Conservation (phyloP, 306 rosid species). For the Hippophae gyantsensis region DNA sequence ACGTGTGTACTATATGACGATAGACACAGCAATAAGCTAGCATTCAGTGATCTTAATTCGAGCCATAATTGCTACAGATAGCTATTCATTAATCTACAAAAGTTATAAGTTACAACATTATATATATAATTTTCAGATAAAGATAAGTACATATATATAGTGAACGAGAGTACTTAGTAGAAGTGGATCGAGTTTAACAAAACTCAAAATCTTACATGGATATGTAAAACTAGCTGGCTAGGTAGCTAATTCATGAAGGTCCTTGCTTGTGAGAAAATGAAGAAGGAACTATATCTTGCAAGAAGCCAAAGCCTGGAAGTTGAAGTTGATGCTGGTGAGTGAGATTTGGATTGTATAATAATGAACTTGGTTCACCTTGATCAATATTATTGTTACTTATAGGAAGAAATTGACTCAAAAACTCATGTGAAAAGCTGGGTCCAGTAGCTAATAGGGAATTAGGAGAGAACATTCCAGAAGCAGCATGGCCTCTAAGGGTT, state of each 20-base stretch:
- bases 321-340: conserved; percentile 34
- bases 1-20: too few relatives aligned
- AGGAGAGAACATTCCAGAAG: conserved; percentile 30
- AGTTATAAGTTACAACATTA: too few relatives aligned
- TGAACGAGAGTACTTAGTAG: too few relatives aligned
- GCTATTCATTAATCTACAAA: too few relatives aligned
- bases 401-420: conserved; percentile 60
- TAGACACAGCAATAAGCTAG: too few relatives aligned
- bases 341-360: conserved; percentile 37
- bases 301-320: conserved; percentile 40
- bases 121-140: too few relatives aligned
- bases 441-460: conserved; percentile 29
- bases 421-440: conserved; percentile 41
- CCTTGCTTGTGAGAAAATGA: conserved; percentile 37
- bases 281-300: conserved; percentile 62
- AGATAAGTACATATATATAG: too few relatives aligned
- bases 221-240: background rate
- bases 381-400: conserved; percentile 13
- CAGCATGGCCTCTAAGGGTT: conserved; percentile 56
- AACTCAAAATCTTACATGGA: background rate
- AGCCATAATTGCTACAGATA: too few relatives aligned
- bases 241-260: conserved; percentile 21
- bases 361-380: conserved; percentile 24
- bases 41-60: too few relatives aligned
- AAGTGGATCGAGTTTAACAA: too few relatives aligned